Conservation (phyloP, 2,329 filamentous ascomycete genomes). For the Juglanconis juglandina region DNA sequence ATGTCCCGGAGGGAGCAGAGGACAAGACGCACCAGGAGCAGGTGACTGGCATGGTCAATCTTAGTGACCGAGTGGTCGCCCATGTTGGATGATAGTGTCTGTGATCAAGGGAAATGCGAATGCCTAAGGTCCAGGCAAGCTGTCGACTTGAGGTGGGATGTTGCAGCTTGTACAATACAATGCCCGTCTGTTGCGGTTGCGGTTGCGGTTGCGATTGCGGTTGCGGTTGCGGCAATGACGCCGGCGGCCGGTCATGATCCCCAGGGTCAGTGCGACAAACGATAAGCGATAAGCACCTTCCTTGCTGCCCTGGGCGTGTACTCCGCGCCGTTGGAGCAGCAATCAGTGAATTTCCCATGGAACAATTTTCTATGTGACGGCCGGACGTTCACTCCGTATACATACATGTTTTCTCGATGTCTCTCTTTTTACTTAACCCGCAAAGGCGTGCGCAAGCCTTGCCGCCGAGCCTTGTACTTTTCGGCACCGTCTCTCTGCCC, state of each 20-base stretch:
- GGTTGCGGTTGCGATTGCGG: neutral
- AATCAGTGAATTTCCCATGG: no score
- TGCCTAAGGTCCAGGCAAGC: neutral
- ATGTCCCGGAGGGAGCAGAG: neutral
- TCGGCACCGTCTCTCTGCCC: no score
- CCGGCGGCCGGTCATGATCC: conserved; percentile 6
- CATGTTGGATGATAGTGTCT: conserved; percentile 39
- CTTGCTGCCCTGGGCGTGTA: no score
- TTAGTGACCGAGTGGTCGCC: conserved; percentile 60
- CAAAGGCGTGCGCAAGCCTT: no score
- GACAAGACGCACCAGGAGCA: conserved; percentile 60
- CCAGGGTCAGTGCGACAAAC: conserved; percentile 6
- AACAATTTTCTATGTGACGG: no score
- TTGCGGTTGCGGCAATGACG: conserved; percentile 1
- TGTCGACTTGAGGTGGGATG: neutral
- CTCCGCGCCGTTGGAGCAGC: no score
- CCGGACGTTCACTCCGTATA: no score
- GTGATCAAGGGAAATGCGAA: neutral
- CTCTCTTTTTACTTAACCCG: no score
- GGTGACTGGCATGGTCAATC: conserved; percentile 71
- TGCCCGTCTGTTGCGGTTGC: neutral
- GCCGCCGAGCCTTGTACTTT: no score
- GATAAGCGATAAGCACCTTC: neutral
- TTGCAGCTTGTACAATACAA: neutral
- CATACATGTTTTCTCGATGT: no score